Percentiles rank a stretch among this genome's conserved stretches.
Conservation (phyloP, 139 green algal genomes). For the Chlorella sp. region DNA sequence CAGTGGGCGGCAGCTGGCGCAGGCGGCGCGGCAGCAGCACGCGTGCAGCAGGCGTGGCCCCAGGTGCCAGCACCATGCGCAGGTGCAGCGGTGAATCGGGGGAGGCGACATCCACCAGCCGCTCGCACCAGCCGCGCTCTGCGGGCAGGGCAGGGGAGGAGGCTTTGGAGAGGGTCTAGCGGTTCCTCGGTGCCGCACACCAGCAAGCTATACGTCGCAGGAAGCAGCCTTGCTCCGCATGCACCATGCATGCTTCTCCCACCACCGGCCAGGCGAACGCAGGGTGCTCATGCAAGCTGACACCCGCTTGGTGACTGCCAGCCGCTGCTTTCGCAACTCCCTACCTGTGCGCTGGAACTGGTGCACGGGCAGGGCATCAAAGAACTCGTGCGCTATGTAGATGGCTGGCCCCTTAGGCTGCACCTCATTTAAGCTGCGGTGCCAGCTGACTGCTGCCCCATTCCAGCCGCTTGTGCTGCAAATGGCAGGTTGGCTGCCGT, state of each 20-base stretch:
- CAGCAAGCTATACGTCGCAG: too few relatives aligned
- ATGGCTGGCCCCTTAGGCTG: slow-evolving; percentile 63
- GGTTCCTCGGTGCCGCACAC: too few relatives aligned
- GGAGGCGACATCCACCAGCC: slow-evolving; percentile 78
- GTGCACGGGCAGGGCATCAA: slow-evolving; percentile 97
- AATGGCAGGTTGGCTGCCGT: background rate
- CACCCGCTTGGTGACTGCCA: too few relatives aligned
- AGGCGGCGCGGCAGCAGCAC: slow-evolving; percentile 79
- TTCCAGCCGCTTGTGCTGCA: slow-evolving; percentile 1
- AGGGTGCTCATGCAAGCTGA: too few relatives aligned
- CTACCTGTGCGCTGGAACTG: slow-evolving; percentile 84
- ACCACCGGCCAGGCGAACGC: too few relatives aligned
- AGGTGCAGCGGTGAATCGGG: slow-evolving; percentile 61
- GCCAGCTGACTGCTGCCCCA: slow-evolving; percentile 69
- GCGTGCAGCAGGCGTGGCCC: slow-evolving; percentile 62
- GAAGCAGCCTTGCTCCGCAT: too few relatives aligned
- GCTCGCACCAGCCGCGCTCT: slow-evolving; percentile 77
- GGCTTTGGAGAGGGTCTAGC: background rate
- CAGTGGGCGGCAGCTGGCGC: slow-evolving; percentile 42
- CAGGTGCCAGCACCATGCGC: slow-evolving; percentile 83
- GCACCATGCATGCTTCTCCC: too few relatives aligned
- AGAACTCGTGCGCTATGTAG: slow-evolving; percentile 95
- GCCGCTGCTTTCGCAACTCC: too few relatives aligned
- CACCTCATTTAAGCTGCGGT: slow-evolving; percentile 71
- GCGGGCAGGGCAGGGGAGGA: background rate